Conservation (phyloP, 257 asterid genomes). For the Primulina eburnea region DNA sequence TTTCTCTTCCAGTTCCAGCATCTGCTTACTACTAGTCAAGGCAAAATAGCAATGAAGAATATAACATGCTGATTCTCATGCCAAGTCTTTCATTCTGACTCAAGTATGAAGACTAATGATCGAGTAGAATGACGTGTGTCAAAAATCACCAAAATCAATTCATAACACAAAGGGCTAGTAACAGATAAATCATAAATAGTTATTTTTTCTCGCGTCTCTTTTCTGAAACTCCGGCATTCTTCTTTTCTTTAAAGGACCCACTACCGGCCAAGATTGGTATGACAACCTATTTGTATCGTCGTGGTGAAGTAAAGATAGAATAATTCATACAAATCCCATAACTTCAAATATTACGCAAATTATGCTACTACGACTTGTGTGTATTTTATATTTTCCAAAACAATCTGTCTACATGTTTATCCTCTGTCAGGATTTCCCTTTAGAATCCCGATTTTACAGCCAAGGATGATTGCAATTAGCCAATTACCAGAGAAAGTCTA, state of each 20-base stretch:
- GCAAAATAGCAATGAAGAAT: slow-evolving; percentile 26
- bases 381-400: background rate
- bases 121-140: background rate
- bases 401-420: background rate
- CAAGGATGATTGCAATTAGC: slow-evolving; percentile 15
- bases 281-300: background rate
- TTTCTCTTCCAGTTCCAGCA: slow-evolving; percentile 51
- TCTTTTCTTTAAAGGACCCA: background rate
- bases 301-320: background rate
- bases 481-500: slow-evolving; percentile 21
- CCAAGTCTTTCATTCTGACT: slow-evolving; percentile 9
- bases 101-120: background rate
- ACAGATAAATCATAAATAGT: background rate
- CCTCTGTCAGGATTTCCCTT: background rate
- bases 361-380: background rate
- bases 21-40: slow-evolving; percentile 73
- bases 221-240: background rate
- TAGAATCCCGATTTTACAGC: background rate
- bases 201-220: background rate
- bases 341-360: background rate
- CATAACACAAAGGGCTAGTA: background rate
- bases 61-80: slow-evolving; percentile 22
- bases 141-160: background rate
- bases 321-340: background rate
- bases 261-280: background rate